Base-by-base conservation (phyloP, 2,329 filamentous ascomycete genomes). In the Plectosphaerella cucumerina region DNA sequence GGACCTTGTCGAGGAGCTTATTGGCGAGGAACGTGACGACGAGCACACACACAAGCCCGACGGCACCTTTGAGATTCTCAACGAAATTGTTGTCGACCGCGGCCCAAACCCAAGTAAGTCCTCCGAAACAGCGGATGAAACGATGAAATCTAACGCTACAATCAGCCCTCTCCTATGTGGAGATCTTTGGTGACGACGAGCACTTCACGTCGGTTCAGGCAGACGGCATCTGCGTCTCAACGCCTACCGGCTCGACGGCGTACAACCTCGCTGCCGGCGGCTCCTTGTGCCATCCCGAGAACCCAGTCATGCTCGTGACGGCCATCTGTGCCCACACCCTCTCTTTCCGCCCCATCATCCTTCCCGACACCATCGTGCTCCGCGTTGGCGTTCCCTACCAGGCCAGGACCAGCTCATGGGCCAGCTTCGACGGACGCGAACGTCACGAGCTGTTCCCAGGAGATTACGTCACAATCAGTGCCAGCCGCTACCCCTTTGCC, bases 401-500 rank as follows among this genome's bases (percentile, higher is more conserved):
- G 67, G 90, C 92, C 9, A 79, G 94, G 47, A 91, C 90, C 5
- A 87, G 84, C 59, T 92, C 88, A 39, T 99, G 94, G 93, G 94
- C 92, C n/a, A 96, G 90, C 68, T 99, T 99, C 65, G 94, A 99
- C 68, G 94, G 94, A 2, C 82, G 91, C 54, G 90, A 97, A 74
- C 84, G 91, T 71, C 72, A 89, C n/a, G 89, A 94, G 71, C 75
- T 94, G 35, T 67, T 72, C 46, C 86, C 88, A 0, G 89, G 89
- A 15, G 89, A 94, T 69, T 94, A 94, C 65, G 88, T 93, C 5
- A 93, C 89, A 2, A 87, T 94, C 54, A 90, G 86, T 58, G 89
- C 89, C 3, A 89, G 85, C 58, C 73, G 89, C 39, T 93, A 87
- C 62, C 89, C 89, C 0, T 94, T 93, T 67, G 88, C 89, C 0